Base-by-base conservation (phyloP, 1,139 yeast genomes). In the Debaryomyces nepalensis region DNA sequence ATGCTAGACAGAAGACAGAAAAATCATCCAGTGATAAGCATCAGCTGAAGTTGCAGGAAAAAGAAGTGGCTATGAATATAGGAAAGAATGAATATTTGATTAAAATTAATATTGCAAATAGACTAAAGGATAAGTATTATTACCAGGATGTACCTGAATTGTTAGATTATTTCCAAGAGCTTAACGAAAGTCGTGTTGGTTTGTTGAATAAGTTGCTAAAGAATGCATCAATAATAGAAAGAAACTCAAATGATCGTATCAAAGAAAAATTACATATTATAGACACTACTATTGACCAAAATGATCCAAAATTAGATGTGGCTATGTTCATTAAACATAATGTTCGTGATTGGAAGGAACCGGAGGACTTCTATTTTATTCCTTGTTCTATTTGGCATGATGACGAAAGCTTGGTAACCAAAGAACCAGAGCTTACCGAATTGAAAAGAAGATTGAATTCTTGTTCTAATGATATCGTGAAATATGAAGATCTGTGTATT, bases 311-410 rank as follows among this genome's bases (percentile, higher is more conserved):
- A 34, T 69, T 90, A 42, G 97, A 90, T 63, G 78, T 91, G 1
- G 85, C 89, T 26, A 93, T 95, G 98, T 95, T 84, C 64, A 82
- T 90, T 44, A 90, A 90, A 58, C 99, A 95, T 64, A 95, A 95
- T 58, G 46, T 69, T 18, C 57, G 71, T 16, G 76, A 75, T 26
- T 93, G 97, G 97, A 72, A 73, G 37, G 98, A 90, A 55, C 99
- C 98, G 0, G 70, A 70, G 4, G 98, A 93, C 63, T 88, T 85
- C 58, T 77, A 80, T 51, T 95, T 85, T 57, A 79, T 88, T 51
- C 97, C 98, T 1, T 84, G 96, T 30, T 83, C 91, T 24, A 86
- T 95, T 38, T 95, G 99, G 99, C 98, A 91, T 63, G 99, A 93
- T 57, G 97, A 93, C 62, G 96, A 90, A 50, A 72, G 79, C 36